A percentile compares a stretch with the other conserved stretches of the same genome.
Conservation (phyloP, 306 rosid species). For the Prunus davidiana region DNA sequence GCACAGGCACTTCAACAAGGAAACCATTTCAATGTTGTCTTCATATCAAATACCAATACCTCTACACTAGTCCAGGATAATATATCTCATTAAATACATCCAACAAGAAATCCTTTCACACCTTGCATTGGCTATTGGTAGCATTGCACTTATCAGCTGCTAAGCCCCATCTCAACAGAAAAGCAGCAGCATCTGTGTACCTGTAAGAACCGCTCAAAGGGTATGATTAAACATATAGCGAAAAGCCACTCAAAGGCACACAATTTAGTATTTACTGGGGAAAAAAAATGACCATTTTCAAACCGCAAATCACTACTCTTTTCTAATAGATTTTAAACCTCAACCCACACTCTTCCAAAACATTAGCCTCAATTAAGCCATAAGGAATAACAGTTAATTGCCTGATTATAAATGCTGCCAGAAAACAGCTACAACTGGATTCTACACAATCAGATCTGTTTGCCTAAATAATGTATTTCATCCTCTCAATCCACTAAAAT, state of each 20-base stretch:
- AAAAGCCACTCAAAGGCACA: not conserved
- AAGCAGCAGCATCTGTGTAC: constrained; percentile 80
- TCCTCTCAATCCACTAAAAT: not conserved
- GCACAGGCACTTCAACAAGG: not conserved
- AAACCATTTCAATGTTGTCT: not conserved
- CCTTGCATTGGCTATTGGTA: constrained; percentile 89
- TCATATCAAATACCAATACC: not conserved
- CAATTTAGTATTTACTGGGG: not conserved
- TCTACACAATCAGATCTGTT: not conserved
- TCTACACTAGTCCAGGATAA: not conserved
- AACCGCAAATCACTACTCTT: not conserved
- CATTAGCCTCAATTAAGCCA: not conserved
- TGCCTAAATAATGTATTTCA: not conserved
- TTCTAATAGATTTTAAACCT: not conserved
- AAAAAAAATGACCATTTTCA: not conserved
- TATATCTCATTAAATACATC: not conserved
- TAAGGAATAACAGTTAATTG: not conserved
- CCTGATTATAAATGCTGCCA: not conserved
- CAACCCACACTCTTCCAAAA: not conserved
- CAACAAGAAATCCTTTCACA: constrained; percentile 22
- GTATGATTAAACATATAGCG: not conserved
- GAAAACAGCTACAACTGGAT: not conserved
- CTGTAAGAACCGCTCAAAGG: constrained; percentile 39
- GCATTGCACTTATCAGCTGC: constrained; percentile 94
- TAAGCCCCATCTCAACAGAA: constrained; percentile 70